A percentile compares a stretch with the other conserved stretches of the same genome.
phyloP scores from a whole-genome alignment of 352 stramenopile species.

The Pythium chondricola region DNA sequence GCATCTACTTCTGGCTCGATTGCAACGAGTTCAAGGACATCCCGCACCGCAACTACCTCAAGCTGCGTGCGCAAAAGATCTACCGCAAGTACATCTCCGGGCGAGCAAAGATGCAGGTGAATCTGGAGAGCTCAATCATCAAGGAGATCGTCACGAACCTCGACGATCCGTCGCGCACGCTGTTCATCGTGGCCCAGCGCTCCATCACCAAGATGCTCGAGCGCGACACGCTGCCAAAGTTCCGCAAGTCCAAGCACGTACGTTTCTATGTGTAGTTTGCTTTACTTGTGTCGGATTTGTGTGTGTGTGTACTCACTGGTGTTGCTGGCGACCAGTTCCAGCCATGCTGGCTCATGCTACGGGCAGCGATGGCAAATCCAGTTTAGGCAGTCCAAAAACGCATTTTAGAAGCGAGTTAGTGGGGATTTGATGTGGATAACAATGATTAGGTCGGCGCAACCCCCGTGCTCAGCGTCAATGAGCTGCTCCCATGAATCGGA shows the following conservation, averaged over 20 bases:
- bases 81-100: constrained; percentile 72
- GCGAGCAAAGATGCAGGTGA: constrained; percentile 62
- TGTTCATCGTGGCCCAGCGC: constrained; percentile 50
- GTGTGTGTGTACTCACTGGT: background rate
- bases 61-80: constrained; percentile 72
- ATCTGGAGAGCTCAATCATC: constrained; percentile 49
- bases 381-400: no score
- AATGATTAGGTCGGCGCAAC: no score
- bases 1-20: constrained; percentile 81
- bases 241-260: constrained; percentile 65
- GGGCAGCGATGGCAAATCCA: constrained; percentile 1
- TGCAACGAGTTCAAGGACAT: constrained; percentile 82
- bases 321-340: constrained; percentile 8
- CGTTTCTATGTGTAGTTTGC: constrained; percentile 7
- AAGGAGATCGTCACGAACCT: constrained; percentile 51
- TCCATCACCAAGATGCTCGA: constrained; percentile 79
- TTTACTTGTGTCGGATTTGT: background rate
- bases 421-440: no score
- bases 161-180: constrained; percentile 44
- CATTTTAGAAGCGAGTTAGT: no score
- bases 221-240: constrained; percentile 67
- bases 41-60: constrained; percentile 64
- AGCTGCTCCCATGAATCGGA: no score
- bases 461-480: no score
- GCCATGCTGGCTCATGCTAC: constrained; percentile 14